phyloP scores from a whole-genome alignment of 1,139 yeast species.

The Suhomyces bokatorum region DNA sequence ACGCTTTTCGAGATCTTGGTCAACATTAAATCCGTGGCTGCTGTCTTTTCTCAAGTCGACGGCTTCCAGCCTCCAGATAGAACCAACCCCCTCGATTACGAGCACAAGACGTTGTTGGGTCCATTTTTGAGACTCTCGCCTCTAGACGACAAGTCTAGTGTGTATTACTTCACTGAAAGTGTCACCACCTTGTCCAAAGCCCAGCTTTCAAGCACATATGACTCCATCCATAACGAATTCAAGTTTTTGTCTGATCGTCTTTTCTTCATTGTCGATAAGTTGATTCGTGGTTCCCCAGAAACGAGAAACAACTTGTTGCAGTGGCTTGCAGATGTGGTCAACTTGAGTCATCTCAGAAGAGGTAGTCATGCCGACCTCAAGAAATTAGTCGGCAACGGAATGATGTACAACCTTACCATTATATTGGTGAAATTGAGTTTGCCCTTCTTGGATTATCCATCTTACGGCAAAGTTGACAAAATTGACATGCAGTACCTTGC shows the following conservation, averaged over 20 bases:
- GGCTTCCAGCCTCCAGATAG: constrained; percentile 50
- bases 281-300: constrained; percentile 71
- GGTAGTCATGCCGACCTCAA: constrained; percentile 80
- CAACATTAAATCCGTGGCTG: constrained; percentile 61
- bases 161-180: constrained; percentile 47
- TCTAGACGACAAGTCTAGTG: constrained; percentile 46
- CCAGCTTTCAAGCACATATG: constrained; percentile 50
- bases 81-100: constrained; percentile 52
- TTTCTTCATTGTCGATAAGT: constrained; percentile 67
- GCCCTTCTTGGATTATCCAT: constrained; percentile 76
- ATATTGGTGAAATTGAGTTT: constrained; percentile 70
- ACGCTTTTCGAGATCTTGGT: constrained; percentile 61
- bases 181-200: constrained; percentile 38
- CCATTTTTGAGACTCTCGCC: constrained; percentile 79
- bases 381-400: constrained; percentile 73
- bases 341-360: constrained; percentile 80
- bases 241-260: constrained; percentile 57
- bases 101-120: constrained; percentile 68
- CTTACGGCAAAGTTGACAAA: constrained; percentile 64
- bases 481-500: constrained; percentile 69
- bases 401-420: constrained; percentile 74
- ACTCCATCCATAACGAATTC: constrained; percentile 61
- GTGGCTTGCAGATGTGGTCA: constrained; percentile 72
- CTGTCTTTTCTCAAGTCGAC: constrained; percentile 55
- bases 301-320: constrained; percentile 63